Percentiles rank a stretch among this genome's conserved stretches.
phyloP scores from a whole-genome alignment of 1,284 basidiomycete species.

The Wolfiporia cocos region DNA sequence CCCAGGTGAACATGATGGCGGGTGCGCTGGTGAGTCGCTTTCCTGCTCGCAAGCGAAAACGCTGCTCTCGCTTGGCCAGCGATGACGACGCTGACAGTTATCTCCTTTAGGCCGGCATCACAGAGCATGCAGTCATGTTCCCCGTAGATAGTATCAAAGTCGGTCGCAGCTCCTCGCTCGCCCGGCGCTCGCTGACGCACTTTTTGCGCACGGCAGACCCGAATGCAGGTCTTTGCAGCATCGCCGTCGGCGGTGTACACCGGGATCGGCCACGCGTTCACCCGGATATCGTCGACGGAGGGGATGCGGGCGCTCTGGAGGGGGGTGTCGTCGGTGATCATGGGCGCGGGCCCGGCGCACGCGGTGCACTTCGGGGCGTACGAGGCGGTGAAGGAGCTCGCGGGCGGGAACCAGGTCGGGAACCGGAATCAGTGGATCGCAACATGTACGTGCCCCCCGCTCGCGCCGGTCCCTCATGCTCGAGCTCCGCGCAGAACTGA shows the following conservation, averaged over 20 bases:
- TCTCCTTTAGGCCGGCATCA: slow-evolving; percentile 82
- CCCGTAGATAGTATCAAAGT: slow-evolving; percentile 98
- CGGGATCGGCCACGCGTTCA: slow-evolving; percentile 85
- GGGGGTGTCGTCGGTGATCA: slow-evolving; percentile 94
- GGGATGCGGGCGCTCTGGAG: slow-evolving; percentile 91
- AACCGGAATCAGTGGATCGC: slow-evolving; percentile 68
- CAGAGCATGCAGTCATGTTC: slow-evolving; percentile 99
- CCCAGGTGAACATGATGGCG: slow-evolving; percentile 92
- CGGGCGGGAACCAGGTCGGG: slow-evolving; percentile 80
- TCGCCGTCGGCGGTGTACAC: slow-evolving; percentile 83
- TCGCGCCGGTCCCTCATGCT: no score
- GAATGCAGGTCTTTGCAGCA: slow-evolving; percentile 95
- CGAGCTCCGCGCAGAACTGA: no score
- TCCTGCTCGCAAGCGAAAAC: slow-evolving; percentile 1
- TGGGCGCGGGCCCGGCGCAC: slow-evolving; percentile 97
- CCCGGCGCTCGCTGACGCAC: neutral
- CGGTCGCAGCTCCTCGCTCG: slow-evolving; percentile 20
- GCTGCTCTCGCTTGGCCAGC: neutral
- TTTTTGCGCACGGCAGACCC: slow-evolving; percentile 62
- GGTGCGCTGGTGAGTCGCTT: slow-evolving; percentile 78
- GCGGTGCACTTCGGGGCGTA: slow-evolving; percentile 98
- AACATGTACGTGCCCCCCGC: slow-evolving; percentile 69
- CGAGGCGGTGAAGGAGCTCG: slow-evolving; percentile 91
- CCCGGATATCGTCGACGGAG: slow-evolving; percentile 89
- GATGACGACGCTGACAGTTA: slow-evolving; percentile 6